Conservation (phyloP, 495 filamentous ascomycete genomes). For the Penicillium pulvis region DNA sequence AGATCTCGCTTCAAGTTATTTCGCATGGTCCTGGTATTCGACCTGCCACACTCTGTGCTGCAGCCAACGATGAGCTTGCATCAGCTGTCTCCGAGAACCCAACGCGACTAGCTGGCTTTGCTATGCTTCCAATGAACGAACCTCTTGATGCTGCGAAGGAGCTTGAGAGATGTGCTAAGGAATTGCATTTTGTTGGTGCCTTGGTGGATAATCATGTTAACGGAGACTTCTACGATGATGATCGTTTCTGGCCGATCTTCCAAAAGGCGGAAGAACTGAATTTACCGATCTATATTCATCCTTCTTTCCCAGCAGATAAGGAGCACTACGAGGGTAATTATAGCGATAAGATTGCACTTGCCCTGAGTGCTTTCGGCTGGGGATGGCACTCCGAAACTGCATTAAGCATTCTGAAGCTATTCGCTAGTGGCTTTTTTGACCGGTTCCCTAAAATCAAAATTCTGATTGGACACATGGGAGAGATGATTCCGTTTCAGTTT, state of each 20-base stretch:
- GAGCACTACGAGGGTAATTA: constrained; percentile 41
- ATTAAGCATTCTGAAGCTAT: constrained; percentile 43
- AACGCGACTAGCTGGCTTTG: background rate
- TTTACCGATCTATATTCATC: constrained; percentile 62
- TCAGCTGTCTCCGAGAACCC: background rate
- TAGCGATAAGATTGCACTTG: constrained; percentile 30
- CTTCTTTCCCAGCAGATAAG: constrained; percentile 41
- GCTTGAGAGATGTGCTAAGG: background rate
- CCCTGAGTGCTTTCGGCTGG: constrained; percentile 43
- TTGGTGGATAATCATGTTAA: constrained; percentile 56
- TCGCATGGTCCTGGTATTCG: constrained; percentile 51
- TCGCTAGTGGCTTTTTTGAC: constrained; percentile 51
- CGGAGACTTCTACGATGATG: constrained; percentile 22
- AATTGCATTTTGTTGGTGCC: constrained; percentile 23
- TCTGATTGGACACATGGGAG: constrained; percentile 49
- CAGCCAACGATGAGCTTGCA: background rate
- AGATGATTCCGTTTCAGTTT: constrained; percentile 48
- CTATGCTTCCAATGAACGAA: background rate
- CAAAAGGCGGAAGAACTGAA: constrained; percentile 50
- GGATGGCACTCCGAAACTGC: constrained; percentile 51
- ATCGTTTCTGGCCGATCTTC: constrained; percentile 34
- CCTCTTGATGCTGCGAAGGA: background rate
- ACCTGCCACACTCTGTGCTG: constrained; percentile 50
- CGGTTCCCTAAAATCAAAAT: constrained; percentile 47
- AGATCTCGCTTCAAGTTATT: constrained; percentile 57